Percentiles rank a stretch among this genome's conserved stretches.
Conservation (phyloP, 2,329 filamentous ascomycete genomes). For the Colletotrichum sp. region DNA sequence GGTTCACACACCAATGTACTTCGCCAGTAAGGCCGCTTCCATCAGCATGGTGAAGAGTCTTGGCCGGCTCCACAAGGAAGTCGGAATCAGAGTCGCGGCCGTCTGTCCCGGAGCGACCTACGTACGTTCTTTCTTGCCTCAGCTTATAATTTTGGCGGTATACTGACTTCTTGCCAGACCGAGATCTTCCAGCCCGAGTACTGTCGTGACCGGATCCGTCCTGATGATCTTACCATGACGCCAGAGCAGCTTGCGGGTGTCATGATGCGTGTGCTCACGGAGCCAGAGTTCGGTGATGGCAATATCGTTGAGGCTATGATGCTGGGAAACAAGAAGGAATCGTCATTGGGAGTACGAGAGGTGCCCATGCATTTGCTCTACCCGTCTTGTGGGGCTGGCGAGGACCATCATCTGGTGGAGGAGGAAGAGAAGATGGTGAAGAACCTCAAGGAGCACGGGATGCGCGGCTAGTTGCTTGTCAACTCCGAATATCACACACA, state of each 20-base stretch:
- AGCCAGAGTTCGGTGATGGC: constrained; percentile 24
- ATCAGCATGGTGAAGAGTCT: neutral
- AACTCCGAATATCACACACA: neutral
- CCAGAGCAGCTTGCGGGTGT: neutral
- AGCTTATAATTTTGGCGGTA: neutral
- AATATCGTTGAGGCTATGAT: constrained; percentile 23
- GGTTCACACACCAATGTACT: constrained; percentile 33
- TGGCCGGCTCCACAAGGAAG: neutral
- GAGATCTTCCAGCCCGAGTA: neutral
- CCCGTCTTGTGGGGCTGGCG: neutral
- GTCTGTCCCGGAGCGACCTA: neutral
- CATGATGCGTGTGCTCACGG: constrained; percentile 13
- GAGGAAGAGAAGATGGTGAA: neutral
- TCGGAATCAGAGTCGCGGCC: neutral
- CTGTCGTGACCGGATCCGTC: neutral
- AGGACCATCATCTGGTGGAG: neutral
- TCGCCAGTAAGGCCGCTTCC: constrained; percentile 32
- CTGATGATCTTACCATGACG: neutral
- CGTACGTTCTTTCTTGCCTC: neutral
- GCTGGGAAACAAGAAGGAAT: constrained; percentile 3
- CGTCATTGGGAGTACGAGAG: neutral
- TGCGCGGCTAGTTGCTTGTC: neutral
- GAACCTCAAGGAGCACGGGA: neutral
- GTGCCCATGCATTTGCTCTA: neutral
- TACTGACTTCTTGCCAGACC: neutral